Conservation (phyloP, 805 yeast species). For the Ogataea siamensis region DNA sequence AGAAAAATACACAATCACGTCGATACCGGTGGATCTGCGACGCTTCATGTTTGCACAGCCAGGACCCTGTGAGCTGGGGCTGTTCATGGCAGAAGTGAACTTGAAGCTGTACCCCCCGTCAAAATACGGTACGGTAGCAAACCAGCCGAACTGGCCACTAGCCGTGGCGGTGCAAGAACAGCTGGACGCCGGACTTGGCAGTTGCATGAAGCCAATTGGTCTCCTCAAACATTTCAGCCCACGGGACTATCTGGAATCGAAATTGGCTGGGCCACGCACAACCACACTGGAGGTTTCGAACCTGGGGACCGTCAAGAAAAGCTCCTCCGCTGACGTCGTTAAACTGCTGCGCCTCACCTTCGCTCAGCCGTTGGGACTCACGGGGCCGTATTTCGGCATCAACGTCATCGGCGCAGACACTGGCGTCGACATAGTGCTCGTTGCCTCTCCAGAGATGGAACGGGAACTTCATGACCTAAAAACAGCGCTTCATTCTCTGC, state of each 20-base stretch:
- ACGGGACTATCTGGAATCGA: slow-evolving; percentile 3
- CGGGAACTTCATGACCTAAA: slow-evolving; percentile 9
- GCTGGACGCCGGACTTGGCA: slow-evolving; percentile 1
- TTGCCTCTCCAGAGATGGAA: slow-evolving; percentile 5
- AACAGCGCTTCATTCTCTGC: slow-evolving; percentile 6
- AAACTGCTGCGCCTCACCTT: slow-evolving; percentile 19
- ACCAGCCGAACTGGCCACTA: slow-evolving; percentile 17
- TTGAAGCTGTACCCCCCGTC: neutral
- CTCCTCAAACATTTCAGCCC: slow-evolving; percentile 10
- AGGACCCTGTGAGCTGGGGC: slow-evolving; percentile 6
- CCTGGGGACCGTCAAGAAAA: slow-evolving; percentile 15
- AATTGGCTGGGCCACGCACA: slow-evolving; percentile 3
- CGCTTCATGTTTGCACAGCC: slow-evolving; percentile 2
- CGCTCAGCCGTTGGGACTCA: slow-evolving; percentile 17
- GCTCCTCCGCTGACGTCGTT: neutral
- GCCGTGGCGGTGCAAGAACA: slow-evolving; percentile 15
- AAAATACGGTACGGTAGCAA: neutral
- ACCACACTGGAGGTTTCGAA: slow-evolving; percentile 24
- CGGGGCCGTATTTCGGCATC: slow-evolving; percentile 14
- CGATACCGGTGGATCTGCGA: slow-evolving; percentile 26
- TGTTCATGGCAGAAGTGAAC: slow-evolving; percentile 3
- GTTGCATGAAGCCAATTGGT: slow-evolving; percentile 10
- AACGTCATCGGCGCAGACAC: slow-evolving; percentile 20
- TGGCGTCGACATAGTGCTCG: slow-evolving; percentile 16
- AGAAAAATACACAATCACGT: slow-evolving; percentile 13